Conservation (phyloP, 768 basidiomycete genomes). For the Russula griseocarnosa region DNA sequence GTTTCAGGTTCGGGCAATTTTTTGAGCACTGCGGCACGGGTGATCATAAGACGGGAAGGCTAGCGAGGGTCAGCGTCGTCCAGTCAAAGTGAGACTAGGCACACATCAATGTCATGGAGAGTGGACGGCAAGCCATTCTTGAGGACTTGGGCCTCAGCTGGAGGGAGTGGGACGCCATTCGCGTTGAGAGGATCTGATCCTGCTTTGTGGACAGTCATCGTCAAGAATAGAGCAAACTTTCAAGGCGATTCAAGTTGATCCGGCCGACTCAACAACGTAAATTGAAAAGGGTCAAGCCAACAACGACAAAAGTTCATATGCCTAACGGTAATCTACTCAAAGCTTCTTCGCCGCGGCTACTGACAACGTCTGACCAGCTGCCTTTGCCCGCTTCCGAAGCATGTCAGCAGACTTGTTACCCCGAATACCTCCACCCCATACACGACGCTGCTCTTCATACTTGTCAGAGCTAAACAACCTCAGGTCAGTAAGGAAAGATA, state of each 20-base stretch:
- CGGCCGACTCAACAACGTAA: slow-evolving; percentile 2
- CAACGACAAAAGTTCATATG: not conserved
- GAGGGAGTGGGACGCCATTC: slow-evolving; percentile 18
- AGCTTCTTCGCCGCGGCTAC: slow-evolving; percentile 61
- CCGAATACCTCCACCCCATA: slow-evolving; percentile 38
- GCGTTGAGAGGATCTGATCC: slow-evolving; percentile 13
- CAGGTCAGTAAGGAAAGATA: not conserved
- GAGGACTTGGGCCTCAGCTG: slow-evolving; percentile 16
- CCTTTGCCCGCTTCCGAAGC: slow-evolving; percentile 93
- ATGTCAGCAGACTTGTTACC: slow-evolving; percentile 70
- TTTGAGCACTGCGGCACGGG: slow-evolving; percentile 46
- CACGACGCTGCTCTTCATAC: slow-evolving; percentile 33
- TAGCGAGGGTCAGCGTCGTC: slow-evolving; percentile 29
- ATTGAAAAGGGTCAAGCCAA: not conserved
- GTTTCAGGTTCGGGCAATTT: slow-evolving; percentile 46
- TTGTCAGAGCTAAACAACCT: slow-evolving; percentile 65
- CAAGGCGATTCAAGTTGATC: not conserved
- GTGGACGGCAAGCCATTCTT: slow-evolving; percentile 21
- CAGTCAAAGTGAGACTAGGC: not conserved
- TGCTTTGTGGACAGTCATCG: slow-evolving; percentile 13
- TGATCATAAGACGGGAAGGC: slow-evolving; percentile 55
- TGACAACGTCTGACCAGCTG: slow-evolving; percentile 63
- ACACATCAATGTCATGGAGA: slow-evolving; percentile 25
- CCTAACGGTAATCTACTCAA: not conserved
- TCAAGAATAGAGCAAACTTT: too few relatives aligned